Evolutionary conservation across 2,329 filamentous ascomycete genomes (phyloP).

Genomic region (Ophiostoma australiae): DNA sequence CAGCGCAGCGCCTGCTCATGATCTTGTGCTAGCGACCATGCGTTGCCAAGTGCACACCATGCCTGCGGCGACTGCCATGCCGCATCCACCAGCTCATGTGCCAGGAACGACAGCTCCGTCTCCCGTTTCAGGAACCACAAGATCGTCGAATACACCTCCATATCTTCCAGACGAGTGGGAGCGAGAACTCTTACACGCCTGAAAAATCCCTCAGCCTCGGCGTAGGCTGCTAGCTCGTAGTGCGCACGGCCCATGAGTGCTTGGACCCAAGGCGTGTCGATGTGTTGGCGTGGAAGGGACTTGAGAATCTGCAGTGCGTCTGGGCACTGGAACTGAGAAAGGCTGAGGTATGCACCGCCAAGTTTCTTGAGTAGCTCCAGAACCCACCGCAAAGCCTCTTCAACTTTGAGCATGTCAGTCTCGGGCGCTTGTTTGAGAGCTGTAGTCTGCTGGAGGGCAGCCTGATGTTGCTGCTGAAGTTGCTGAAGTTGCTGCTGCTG

Average conservation of each 20-base stretch:
- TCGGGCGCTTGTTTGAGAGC: slow-evolving; percentile 40
- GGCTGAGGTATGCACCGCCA: slow-evolving; percentile 70
- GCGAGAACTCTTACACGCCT: slow-evolving; percentile 70
- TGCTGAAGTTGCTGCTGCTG: slow-evolving; percentile 20
- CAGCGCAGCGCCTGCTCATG: slow-evolving; percentile 92
- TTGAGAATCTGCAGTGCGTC: slow-evolving; percentile 72
- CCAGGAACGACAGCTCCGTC: slow-evolving; percentile 83
- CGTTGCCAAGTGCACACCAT: slow-evolving; percentile 94
- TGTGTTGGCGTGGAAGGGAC: slow-evolving; percentile 65
- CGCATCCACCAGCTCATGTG: slow-evolving; percentile 81
- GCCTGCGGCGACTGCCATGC: slow-evolving; percentile 88
- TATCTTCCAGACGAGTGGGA: slow-evolving; percentile 81
- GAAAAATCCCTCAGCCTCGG: slow-evolving; percentile 83
- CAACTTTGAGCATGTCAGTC: slow-evolving; percentile 57
- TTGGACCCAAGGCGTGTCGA: slow-evolving; percentile 89
- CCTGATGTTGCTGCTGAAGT: slow-evolving; percentile 14
- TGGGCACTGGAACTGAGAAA: slow-evolving; percentile 72
- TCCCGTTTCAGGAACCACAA: slow-evolving; percentile 97
- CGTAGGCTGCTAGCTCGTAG: slow-evolving; percentile 84
- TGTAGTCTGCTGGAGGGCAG: slow-evolving; percentile 21
- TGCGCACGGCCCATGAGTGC: slow-evolving; percentile 85
- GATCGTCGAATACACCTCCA: slow-evolving; percentile 98
- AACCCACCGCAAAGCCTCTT: slow-evolving; percentile 71
- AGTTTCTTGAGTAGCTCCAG: slow-evolving; percentile 78
- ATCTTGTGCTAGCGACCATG: slow-evolving; percentile 85